Evolutionary conservation across 2,329 filamentous ascomycete genomes (phyloP), one percentile per base, ranked within the genome.

Genomic region (Phialophora verrucosa): DNA sequence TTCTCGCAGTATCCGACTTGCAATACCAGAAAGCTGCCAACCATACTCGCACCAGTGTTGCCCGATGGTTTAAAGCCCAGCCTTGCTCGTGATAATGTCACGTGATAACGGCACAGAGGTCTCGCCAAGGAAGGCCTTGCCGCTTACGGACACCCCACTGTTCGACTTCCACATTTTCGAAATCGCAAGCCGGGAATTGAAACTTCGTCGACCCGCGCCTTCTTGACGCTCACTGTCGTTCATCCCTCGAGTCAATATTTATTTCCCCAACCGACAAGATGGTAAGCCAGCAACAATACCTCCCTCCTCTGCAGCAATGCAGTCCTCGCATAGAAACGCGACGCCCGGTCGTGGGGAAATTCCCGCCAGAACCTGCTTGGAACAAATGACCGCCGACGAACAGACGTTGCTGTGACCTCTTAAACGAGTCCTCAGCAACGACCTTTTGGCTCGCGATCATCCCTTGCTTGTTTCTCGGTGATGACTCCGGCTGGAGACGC

Each of bases 261-360:
- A 7, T 44, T 58, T 11, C 29, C 32, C 57, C 57, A 58, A 42
- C 32, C 49, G 58, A 66, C 50, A 63, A 35, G 32, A 71, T 71
- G 69, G 69, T 71, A 71, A 71, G 69, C 65, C 69, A 64, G 47
- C 35, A 23, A 62, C 51, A 35, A 14, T 31, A 62, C 64, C 44
- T 35, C 42, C 32, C 12, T 32, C 51, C 27, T 63, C 59, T 47
- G 25, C 55, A n/a, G 44, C 17, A 23, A 49, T 54, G 44, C 61
- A 27, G 25, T 50, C 49, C 25, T 49, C 54, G 6, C 64, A 55
- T 61, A 31, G 47, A 60, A 60, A 60, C 23, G 62, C 61, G 53
- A 38, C 6, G n/a, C 57, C 38, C 50, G 51, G 57, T 38, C 25
- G 64, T 47, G 58, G 17, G 50, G 53, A 63, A 32, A 59, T 32